Evolutionary conservation across 495 filamentous ascomycete genomes (phyloP).

Genomic region (Pyrenula aspistea): DNA sequence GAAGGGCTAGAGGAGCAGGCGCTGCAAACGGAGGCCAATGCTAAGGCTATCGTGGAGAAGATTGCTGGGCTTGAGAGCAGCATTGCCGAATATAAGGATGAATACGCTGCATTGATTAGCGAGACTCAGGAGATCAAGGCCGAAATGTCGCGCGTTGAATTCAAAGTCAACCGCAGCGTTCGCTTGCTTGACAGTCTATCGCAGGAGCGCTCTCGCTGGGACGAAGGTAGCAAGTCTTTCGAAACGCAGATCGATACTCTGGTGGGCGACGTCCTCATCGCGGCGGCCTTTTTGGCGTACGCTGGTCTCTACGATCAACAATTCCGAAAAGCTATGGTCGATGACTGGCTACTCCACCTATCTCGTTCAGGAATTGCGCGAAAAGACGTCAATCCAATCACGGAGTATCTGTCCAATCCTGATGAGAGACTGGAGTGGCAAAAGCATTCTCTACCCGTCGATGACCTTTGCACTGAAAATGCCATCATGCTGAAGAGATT

Average conservation of each 20-base stretch:
- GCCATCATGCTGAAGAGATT: constrained; percentile 94
- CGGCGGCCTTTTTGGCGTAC: constrained; percentile 95
- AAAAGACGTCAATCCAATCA: constrained; percentile 89
- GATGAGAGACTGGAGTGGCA: constrained; percentile 94
- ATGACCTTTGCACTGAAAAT: constrained; percentile 97
- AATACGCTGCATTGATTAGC: constrained; percentile 92
- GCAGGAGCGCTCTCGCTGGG: constrained; percentile 86
- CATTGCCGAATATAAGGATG: constrained; percentile 91
- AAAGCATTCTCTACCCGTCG: constrained; percentile 87
- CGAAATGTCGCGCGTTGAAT: constrained; percentile 91
- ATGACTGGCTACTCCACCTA: constrained; percentile 92
- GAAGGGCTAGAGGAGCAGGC: constrained; percentile 75
- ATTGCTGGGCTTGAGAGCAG: constrained; percentile 75
- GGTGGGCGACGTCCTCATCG: constrained; percentile 87
- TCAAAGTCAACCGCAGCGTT: constrained; percentile 94
- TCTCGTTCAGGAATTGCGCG: constrained; percentile 78
- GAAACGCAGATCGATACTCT: constrained; percentile 95
- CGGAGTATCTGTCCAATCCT: constrained; percentile 92
- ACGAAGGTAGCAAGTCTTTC: constrained; percentile 93
- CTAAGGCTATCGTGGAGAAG: constrained; percentile 79
- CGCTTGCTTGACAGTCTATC: constrained; percentile 88
- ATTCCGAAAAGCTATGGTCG: constrained; percentile 92
- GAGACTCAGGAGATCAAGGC: constrained; percentile 95
- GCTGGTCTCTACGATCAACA: constrained; percentile 96
- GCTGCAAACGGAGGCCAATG: constrained; percentile 85